Evolutionary conservation across 1,284 basidiomycete genomes (phyloP), one percentile per base, ranked within the genome.

Genomic region (Cystobasidiaceae sp.): DNA sequence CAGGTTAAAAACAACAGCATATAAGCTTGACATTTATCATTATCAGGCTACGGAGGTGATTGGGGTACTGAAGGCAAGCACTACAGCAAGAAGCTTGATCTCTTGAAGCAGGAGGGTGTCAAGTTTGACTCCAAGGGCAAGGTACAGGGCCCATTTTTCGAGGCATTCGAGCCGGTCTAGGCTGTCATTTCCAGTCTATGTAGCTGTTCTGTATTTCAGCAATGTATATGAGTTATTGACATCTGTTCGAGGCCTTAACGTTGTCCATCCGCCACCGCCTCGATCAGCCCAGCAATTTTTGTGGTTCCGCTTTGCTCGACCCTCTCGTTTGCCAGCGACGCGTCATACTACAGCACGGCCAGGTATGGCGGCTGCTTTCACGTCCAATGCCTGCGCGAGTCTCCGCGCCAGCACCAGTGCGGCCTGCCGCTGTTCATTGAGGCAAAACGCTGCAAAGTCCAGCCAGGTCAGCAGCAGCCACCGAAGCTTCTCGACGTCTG

Each of bases 1-100:
- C 5, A 34, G 9, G 21, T 21, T 11, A 17, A 3, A 19, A 7
- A 9, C 27, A 54, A 4, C 8, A 9, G 37, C 21, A 8, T 37
- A 32, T 8, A 27, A 25, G 11, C 50, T 17, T 7, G 17, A 5
- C n/a, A 33, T 15, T 15, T 13, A 32, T 21, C 6, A 9, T 19
- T 28, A 15, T 3, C 34, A 50, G 84, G 84, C 0, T 86, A 82
- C 70, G 78, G 75, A 56, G 85, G 85, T 13, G 82, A 85, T 72
- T 85, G 84, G 83, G 81, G 63, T 4, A 51, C 44, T 37, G 59
- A 61, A 68, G 66, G 66, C 39, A 68, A 69, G 60, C 57, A 59
- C 79, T 73, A 33, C 56, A 70, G 77, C 37, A 72, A 79, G 51
- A 84, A 85, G 72, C 63, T 82, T 23, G 74, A 78, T 19, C 74